Evolutionary conservation across 1,284 basidiomycete genomes (phyloP), one percentile per base, ranked within the genome.

Genomic region (Inonotus hispidus): DNA sequence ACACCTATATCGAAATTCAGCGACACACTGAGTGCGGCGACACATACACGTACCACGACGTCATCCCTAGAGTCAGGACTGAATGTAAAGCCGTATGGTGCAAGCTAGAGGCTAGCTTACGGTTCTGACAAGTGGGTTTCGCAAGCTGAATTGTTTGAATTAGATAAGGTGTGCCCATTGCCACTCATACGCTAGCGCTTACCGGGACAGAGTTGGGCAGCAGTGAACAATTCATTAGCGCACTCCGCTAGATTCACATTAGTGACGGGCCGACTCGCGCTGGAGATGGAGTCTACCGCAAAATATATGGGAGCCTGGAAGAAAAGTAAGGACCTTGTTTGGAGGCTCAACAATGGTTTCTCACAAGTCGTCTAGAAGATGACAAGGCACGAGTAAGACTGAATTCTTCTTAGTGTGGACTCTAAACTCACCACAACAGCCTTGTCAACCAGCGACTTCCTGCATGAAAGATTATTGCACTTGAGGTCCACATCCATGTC

Each of bases 201-300:
- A 83, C 89, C 88, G 66, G 90, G 90, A 70, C 91, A 93, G 37
- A 90, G 76, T 53, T 88, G 82, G 14, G 89, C 82, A 1, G 81
- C 75, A 63, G 83, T 88, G 73, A 93, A 93, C 19, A 91, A 73
- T 66, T 90, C 86, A 69, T 91, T 92, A 23, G 91, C 91, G 70
- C 92, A 93, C 21, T 90, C 87, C 62, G 92, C 88, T 61, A 46
- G 32, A 56, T 13, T 13, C n/a, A n/a, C 29, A 61, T 54, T 21
- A 53, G 25, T 6, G 8, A 29, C 27, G 11, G 45, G 6, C 32
- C 16, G 41, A 27, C 32, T 57, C 41, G 32, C 8, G 32, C 32
- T 32, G 32, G 32, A 32, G 5, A 46, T 23, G 14, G 23, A 50
- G 71, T 81, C 67, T 72, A 88, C 89, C 78, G 70, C 90, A 92